Percentiles rank a stretch among this genome's conserved stretches.
These are phyloP conservation scores for Pseudozyma hubeiensis DNA, from an alignment of 1,284 basidiomycete species.

Conservation along the genomic window DNA sequence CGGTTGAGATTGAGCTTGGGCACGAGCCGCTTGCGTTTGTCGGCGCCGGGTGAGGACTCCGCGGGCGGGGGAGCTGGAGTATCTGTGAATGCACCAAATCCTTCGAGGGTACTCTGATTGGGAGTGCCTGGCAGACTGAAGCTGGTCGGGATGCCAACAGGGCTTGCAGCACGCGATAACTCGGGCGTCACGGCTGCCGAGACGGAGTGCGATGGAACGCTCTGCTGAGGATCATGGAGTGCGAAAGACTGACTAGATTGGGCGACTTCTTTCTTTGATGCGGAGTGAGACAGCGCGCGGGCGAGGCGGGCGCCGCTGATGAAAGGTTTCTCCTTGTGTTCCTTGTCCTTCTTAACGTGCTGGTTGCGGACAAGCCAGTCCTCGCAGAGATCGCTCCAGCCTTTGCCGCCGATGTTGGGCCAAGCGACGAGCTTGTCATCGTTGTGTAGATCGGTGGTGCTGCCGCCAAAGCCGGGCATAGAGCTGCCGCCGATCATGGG, in stretches of 20 bases:
- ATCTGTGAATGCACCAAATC: constrained; percentile 11
- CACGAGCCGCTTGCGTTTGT: constrained; percentile 23
- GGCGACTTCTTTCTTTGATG: constrained; percentile 23
- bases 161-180: constrained; percentile 45
- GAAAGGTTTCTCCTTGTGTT: constrained; percentile 29
- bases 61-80: neutral
- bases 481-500: constrained; percentile 43
- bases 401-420: constrained; percentile 53
- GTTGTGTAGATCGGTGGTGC: constrained; percentile 5
- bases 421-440: constrained; percentile 27
- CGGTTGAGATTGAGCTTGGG: constrained; percentile 41
- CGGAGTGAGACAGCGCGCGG: constrained; percentile 32
- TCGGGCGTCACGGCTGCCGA: constrained; percentile 46
- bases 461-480: constrained; percentile 20
- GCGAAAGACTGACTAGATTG: constrained; percentile 15
- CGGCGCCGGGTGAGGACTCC: constrained; percentile 8
- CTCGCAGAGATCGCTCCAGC: constrained; percentile 69
- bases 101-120: constrained; percentile 38
- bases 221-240: constrained; percentile 13
- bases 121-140: constrained; percentile 42
- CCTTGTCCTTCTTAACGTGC: constrained; percentile 30
- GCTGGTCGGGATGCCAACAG: constrained; percentile 29
- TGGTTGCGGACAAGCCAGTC: constrained; percentile 67
- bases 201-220: constrained; percentile 16
- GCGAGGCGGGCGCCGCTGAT: constrained; percentile 43